Base-by-base conservation (phyloP, 1,139 yeast species). In the Kurtzmaniella quercitrusa region DNA sequence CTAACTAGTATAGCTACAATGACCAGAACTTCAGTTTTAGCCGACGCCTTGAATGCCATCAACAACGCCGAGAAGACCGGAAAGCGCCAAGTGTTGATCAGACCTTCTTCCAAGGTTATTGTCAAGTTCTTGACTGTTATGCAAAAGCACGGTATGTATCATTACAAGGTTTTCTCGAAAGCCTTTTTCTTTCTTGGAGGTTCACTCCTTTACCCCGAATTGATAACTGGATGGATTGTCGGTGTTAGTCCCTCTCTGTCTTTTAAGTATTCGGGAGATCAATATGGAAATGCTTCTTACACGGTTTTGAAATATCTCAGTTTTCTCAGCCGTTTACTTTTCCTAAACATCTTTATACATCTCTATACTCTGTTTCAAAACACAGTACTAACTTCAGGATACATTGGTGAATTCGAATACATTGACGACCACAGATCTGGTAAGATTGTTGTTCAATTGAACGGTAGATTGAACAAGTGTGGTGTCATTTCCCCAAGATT, bases 61-160 rank as follows among this genome's bases (percentile, higher is more conserved):
- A 89, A 91, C 91, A 93, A 93, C 73, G 98, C 98, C 73, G 98
- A 93, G 80, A 93, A 91, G 77, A 84, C 97, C 70, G 98, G 98
- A 75, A 93, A 93, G 81, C 88, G 98, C 79, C 98, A 93, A 81
- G 98, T 93, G 59, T 77, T 93, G 70, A 82, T 93, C 72, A 89
- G 98, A 84, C 98, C 98, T 58, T 91, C 98, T 44, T 93, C 98
- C 66, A 93, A 93, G 82, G 98, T 93, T 60, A 90, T 93, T 73
- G 79, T 93, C 81, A 93, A 90, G 77, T 93, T 91, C 74, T 81
- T 93, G 74, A 82, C 89, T 66, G 98, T 93, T 59, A 91, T 93
- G 88, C 98, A 93, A 81, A 89, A 83, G 79, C 98, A 93, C 73
- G 96, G 98, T 61, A 56, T 53, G 46, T 52, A 38, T 41, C 6